Evolutionary conservation across 371 early-diverging fungal genomes (phyloP).

Genomic region (Mortierella sp.): DNA sequence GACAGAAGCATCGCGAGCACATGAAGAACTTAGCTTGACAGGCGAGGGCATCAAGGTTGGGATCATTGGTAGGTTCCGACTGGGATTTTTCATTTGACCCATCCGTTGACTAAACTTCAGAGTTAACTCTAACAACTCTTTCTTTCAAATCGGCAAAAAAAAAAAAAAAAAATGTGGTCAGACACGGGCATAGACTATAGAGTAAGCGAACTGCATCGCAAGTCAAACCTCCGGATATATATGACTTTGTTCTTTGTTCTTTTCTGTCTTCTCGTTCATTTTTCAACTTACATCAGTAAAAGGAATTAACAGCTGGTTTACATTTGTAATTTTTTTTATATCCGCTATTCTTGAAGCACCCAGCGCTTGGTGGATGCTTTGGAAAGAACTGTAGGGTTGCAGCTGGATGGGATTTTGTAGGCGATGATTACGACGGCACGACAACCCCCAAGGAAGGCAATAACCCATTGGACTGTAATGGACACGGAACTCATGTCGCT

Average conservation of each 20-base stretch:
- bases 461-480: conserved; percentile 68
- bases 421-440: conserved; percentile 54
- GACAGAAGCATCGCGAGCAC: conserved; percentile 31
- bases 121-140: too few species aligned
- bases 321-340: not conserved
- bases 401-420: conserved; percentile 66
- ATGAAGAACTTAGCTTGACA: conserved; percentile 25
- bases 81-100: too few species aligned
- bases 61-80: conserved; percentile 65
- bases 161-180: conserved; percentile 20
- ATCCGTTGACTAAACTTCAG: too few species aligned
- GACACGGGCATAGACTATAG: conserved; percentile 64
- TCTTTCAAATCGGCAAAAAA: too few species aligned
- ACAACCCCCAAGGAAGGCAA: conserved; percentile 57
- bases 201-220: too few species aligned
- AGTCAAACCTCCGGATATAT: too few species aligned
- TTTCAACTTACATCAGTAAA: not conserved
- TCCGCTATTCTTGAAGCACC: conserved; percentile 67
- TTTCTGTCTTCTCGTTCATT: too few species aligned
- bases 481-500: conserved; percentile 74
- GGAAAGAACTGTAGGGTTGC: conserved; percentile 62
- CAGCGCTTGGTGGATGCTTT: conserved; percentile 71
- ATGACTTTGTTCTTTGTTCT: too few species aligned
- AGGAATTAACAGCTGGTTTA: not conserved
- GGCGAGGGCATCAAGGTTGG: conserved; percentile 75